A percentile compares a stretch with the other conserved stretches of the same genome.
Evolutionary conservation across 352 stramenopile species (phyloP).

Genomic region (Phytophthora brassicae): DNA sequence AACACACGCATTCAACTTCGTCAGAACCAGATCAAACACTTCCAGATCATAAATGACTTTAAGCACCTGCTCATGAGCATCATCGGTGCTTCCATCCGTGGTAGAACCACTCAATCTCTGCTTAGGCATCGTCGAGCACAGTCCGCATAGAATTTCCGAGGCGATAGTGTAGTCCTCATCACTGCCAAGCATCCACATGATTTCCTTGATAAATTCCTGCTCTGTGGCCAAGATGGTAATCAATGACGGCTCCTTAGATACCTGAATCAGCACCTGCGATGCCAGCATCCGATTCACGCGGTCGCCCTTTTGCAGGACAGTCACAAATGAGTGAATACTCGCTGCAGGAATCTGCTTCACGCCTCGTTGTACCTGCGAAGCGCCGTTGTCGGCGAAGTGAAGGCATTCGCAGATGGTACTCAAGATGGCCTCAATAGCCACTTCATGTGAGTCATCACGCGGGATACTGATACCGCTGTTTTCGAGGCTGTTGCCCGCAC

Average conservation of each 20-base stretch:
- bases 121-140: constrained; percentile 58
- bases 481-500: constrained; percentile 28
- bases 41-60: constrained; percentile 62
- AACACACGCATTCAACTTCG: constrained; percentile 73
- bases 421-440: constrained; percentile 71
- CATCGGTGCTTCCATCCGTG: constrained; percentile 11
- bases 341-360: constrained; percentile 55
- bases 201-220: constrained; percentile 63
- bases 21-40: constrained; percentile 61
- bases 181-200: constrained; percentile 72
- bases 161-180: constrained; percentile 73
- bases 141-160: constrained; percentile 67
- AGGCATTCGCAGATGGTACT: constrained; percentile 79
- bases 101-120: constrained; percentile 16
- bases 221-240: constrained; percentile 54
- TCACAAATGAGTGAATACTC: constrained; percentile 66
- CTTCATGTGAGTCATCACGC: constrained; percentile 63
- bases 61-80: constrained; percentile 50
- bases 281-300: constrained; percentile 69
- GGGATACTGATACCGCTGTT: constrained; percentile 18
- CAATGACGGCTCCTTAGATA: constrained; percentile 62
- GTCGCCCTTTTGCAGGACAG: constrained; percentile 57
- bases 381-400: constrained; percentile 48
- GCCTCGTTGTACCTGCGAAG: constrained; percentile 34
- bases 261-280: constrained; percentile 69